Conservation (phyloP, 2,329 filamentous ascomycete genomes). For the Colletotrichum spaethianum region DNA sequence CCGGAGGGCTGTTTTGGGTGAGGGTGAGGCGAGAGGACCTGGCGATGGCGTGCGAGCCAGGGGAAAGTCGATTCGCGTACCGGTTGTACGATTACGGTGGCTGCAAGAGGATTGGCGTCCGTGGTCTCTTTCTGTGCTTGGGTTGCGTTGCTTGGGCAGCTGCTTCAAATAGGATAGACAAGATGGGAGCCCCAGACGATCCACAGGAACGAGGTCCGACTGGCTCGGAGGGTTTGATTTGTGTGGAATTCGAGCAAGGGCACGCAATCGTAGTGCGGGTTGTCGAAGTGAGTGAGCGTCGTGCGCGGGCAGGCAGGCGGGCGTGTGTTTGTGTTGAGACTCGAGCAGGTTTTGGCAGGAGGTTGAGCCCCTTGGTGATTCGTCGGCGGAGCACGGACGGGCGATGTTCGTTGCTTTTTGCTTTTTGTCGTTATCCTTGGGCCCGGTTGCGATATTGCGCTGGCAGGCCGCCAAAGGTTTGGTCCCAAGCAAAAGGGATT, state of each 20-base stretch:
- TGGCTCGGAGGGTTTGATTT: slow-evolving; percentile 16
- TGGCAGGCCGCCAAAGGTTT: neutral
- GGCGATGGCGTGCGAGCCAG: slow-evolving; percentile 42
- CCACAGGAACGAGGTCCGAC: slow-evolving; percentile 37
- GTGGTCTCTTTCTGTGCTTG: neutral
- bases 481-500: neutral
- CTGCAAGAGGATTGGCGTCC: slow-evolving; percentile 19
- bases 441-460: neutral
- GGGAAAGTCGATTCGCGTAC: slow-evolving; percentile 30
- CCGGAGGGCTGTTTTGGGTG: slow-evolving; percentile 24
- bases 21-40: slow-evolving; percentile 40
- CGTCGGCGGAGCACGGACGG: slow-evolving; percentile 3
- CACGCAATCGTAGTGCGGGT: slow-evolving; percentile 24
- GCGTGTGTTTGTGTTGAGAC: slow-evolving; percentile 25
- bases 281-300: slow-evolving; percentile 14
- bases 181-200: slow-evolving; percentile 36
- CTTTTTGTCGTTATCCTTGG: slow-evolving; percentile 10
- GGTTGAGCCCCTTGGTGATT: slow-evolving; percentile 32
- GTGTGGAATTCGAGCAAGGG: slow-evolving; percentile 19
- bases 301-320: neutral
- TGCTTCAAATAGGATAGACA: neutral
- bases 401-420: slow-evolving; percentile 14
- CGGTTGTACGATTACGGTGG: neutral
- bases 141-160: slow-evolving; percentile 12
- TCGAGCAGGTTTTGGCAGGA: slow-evolving; percentile 32